phyloP scores from a whole-genome alignment of 345 rosid genomes.

The Citrus glauca region DNA sequence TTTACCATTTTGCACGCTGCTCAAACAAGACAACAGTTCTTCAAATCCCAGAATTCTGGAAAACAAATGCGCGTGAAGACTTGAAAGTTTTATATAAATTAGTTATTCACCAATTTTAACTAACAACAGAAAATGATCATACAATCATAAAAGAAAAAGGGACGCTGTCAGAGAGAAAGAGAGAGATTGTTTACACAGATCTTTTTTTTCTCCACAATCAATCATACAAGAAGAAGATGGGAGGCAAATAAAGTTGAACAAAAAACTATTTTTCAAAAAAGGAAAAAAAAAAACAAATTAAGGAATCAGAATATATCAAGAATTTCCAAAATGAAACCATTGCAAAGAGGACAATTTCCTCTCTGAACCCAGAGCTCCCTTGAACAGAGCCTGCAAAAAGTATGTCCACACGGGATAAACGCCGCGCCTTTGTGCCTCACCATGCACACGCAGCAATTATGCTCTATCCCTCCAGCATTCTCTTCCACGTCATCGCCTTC shows the following conservation, averaged over 20 bases:
- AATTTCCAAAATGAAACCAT: constrained; percentile 67
- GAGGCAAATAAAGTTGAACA: neutral
- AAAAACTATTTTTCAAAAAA: neutral
- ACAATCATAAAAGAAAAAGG: neutral
- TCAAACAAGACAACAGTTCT: neutral
- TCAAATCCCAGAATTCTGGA: neutral
- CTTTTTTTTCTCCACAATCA: neutral
- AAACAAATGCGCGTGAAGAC: neutral
- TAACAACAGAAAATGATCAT: neutral
- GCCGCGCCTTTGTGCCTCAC: constrained; percentile 85
- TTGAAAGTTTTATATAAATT: neutral
- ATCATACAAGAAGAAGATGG: neutral
- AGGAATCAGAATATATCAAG: constrained; percentile 71
- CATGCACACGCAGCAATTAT: constrained; percentile 76
- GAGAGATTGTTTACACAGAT: neutral
- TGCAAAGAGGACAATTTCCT: constrained; percentile 92
- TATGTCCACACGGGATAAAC: constrained; percentile 87
- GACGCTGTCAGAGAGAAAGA: neutral
- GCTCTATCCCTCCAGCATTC: constrained; percentile 36
- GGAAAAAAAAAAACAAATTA: neutral
- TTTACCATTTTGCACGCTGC: too few species aligned
- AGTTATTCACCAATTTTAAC: neutral
- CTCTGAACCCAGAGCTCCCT: constrained; percentile 90
- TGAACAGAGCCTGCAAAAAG: constrained; percentile 87
- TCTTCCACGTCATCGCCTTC: constrained; percentile 5